These are phyloP conservation scores for Atkinsonella hypoxylon DNA, from an alignment of 2,329 filamentous ascomycete genomes.

Conservation along the genomic window DNA sequence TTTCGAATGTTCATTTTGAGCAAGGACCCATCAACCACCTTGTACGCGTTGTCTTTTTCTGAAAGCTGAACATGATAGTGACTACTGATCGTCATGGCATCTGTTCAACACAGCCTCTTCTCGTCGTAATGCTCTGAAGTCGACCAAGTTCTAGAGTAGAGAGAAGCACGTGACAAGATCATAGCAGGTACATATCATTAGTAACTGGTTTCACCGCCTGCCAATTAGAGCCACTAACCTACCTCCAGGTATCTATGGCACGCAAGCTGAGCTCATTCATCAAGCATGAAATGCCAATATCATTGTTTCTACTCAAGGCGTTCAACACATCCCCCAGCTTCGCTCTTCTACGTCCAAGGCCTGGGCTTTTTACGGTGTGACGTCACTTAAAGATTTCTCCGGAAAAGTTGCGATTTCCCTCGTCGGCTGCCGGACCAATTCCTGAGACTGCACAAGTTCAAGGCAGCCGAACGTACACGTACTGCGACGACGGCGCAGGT, in stretches of 20 bases:
- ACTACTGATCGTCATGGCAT: no score
- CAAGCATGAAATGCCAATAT: neutral
- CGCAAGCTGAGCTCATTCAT: neutral
- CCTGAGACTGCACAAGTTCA: neutral
- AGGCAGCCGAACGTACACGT: conserved; percentile 4
- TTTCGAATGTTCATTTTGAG: no score
- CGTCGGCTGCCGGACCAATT: neutral
- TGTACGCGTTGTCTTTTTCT: no score
- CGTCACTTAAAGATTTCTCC: neutral
- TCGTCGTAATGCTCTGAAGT: no score
- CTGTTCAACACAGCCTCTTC: no score
- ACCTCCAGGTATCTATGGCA: neutral
- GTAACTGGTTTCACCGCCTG: neutral
- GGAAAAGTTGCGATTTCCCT: neutral
- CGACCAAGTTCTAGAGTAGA: no score
- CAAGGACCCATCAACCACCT: no score
- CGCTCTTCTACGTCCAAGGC: neutral
- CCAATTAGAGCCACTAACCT: neutral
- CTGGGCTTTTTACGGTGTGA: no score
- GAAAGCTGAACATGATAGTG: no score
- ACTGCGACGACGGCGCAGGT: neutral
- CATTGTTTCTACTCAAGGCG: neutral
- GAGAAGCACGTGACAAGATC: neutral
- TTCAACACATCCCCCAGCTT: neutral
- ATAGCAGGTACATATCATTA: no score